Conservation (phyloP, 2,329 filamentous ascomycete species). For the Fusarium buxicola region DNA sequence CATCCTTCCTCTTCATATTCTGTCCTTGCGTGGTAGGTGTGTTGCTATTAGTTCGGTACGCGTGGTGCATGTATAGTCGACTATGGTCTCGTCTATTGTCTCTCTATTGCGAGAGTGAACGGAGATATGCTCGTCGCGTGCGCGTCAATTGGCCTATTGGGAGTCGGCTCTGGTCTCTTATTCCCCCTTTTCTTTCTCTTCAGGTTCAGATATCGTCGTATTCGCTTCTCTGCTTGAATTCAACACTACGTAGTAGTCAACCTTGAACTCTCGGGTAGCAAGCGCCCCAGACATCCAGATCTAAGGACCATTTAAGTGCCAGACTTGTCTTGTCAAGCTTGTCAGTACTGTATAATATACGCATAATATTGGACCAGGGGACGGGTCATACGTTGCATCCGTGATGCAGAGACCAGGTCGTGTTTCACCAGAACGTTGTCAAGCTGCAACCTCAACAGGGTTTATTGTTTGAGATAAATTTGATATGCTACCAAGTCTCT, state of each 20-base stretch:
- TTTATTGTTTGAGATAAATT: slow-evolving; percentile 12
- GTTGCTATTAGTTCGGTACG: too few species aligned
- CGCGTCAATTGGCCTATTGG: too few species aligned
- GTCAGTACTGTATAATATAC: slow-evolving; percentile 5
- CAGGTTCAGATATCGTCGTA: too few species aligned
- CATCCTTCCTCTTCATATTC: too few species aligned
- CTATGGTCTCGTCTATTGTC: too few species aligned
- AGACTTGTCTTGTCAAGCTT: background rate
- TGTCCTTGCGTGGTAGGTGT: too few species aligned
- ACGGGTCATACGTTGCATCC: slow-evolving; percentile 19
- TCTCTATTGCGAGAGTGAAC: too few species aligned
- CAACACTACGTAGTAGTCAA: background rate
- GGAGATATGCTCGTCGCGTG: too few species aligned
- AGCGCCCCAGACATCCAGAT: background rate
- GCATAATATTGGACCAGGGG: slow-evolving; percentile 13
- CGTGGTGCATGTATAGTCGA: too few species aligned
- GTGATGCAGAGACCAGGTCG: slow-evolving; percentile 14
- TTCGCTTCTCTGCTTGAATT: too few species aligned
- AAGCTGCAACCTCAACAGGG: slow-evolving; percentile 26
- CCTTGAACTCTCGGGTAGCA: background rate
- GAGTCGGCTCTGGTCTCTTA: too few species aligned
- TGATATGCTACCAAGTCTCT: slow-evolving; percentile 6
- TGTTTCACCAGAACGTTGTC: slow-evolving; percentile 32
- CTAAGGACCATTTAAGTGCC: background rate
- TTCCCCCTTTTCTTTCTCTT: too few species aligned